Conservation (phyloP, 805 yeast species). For the Schwanniomyces pseudopolymorphus region DNA sequence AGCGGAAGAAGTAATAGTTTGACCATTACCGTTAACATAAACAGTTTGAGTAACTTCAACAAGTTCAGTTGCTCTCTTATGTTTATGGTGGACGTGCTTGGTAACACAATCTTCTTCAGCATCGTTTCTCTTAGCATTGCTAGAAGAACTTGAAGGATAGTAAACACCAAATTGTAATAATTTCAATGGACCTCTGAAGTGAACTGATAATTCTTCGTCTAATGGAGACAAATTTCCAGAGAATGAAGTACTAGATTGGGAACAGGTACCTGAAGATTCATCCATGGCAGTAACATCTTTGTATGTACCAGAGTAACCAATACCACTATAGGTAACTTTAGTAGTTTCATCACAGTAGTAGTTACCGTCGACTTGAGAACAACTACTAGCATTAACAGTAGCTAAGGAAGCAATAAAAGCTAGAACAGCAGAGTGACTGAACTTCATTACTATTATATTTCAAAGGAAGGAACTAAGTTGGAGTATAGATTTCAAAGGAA, state of each 20-base stretch:
- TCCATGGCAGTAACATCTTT: constrained; percentile 79
- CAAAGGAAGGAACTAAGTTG: constrained; percentile 10
- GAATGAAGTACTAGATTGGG: constrained; percentile 56
- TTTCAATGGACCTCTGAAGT: constrained; percentile 86
- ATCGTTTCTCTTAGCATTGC: constrained; percentile 44
- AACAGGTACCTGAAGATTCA: constrained; percentile 65
- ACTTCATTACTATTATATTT: constrained; percentile 17
- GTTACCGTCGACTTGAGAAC: constrained; percentile 64
- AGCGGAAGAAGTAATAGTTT: constrained; percentile 26
- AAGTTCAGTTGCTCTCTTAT: constrained; percentile 62
- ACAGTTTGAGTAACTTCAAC: constrained; percentile 80
- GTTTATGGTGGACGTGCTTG: constrained; percentile 48
- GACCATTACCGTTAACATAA: constrained; percentile 60
- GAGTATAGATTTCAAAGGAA: constrained; percentile 5
- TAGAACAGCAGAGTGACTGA: constrained; percentile 20
- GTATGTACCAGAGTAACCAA: constrained; percentile 87
- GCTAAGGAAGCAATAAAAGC: constrained; percentile 20
- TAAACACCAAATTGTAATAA: constrained; percentile 88
- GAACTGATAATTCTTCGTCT: constrained; percentile 83
- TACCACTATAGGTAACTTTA: constrained; percentile 64
- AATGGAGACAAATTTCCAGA: constrained; percentile 76
- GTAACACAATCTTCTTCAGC: constrained; percentile 48
- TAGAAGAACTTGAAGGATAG: constrained; percentile 54
- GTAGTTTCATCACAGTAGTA: constrained; percentile 75
- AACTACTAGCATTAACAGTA: constrained; percentile 26